Evolutionary conservation across 768 basidiomycete species (phyloP).

Genomic region (Hysterangium stoloniferum): DNA sequence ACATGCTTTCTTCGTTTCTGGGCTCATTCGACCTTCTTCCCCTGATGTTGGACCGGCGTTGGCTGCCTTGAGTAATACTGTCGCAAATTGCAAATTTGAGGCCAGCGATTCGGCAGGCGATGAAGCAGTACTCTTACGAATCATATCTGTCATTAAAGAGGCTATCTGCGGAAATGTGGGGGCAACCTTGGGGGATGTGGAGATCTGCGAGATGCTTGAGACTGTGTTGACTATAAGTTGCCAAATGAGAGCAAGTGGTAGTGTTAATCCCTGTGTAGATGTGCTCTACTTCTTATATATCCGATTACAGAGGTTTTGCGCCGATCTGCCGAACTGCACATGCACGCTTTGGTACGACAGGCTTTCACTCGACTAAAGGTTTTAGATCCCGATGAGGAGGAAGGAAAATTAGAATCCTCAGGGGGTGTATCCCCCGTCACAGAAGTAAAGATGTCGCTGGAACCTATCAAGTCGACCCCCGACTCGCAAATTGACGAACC

Average conservation of each 20-base stretch:
- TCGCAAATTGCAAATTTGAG: conserved; percentile 97
- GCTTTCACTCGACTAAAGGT: conserved; percentile 69
- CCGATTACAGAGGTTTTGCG: conserved; percentile 65
- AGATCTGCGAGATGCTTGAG: conserved; percentile 97
- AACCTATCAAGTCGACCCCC: conserved; percentile 18
- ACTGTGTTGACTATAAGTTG: conserved; percentile 96
- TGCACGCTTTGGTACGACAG: conserved; percentile 78
- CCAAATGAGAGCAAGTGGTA: conserved; percentile 93
- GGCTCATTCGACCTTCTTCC: conserved; percentile 55
- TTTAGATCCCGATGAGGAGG: conserved; percentile 60
- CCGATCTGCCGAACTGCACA: conserved; percentile 79
- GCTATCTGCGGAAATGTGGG: conserved; percentile 69
- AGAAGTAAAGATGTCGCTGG: conserved; percentile 57
- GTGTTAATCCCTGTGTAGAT: conserved; percentile 24
- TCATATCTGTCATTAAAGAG: conserved; percentile 83
- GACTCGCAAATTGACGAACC: background rate
- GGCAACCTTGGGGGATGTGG: conserved; percentile 75
- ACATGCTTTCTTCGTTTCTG: conserved; percentile 80
- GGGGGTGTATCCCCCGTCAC: conserved; percentile 36
- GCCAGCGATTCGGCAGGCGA: conserved; percentile 96
- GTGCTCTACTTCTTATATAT: conserved; percentile 10
- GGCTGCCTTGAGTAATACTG: conserved; percentile 76
- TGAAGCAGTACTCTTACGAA: conserved; percentile 88
- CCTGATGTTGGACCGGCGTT: conserved; percentile 57
- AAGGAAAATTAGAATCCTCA: conserved; percentile 42